Evolutionary conservation across 2,329 filamentous ascomycete genomes (phyloP).

Genomic region (Leptographium wingfieldii): DNA sequence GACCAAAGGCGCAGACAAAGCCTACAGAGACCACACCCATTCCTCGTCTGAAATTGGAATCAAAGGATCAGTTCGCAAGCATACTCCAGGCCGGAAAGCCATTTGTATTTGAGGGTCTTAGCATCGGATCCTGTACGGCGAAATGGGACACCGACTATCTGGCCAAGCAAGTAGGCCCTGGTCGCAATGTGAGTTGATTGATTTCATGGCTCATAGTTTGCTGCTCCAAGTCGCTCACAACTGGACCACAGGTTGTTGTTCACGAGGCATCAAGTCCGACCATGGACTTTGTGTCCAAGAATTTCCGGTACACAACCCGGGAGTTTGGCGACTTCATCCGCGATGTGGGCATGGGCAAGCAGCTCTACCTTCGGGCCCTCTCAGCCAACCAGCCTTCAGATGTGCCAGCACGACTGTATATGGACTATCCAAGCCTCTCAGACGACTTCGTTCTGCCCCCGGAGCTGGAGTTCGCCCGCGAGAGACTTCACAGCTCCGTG

Average conservation of each 20-base stretch:
- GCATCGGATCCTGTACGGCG: slow-evolving; percentile 54
- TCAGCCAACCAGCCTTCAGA: slow-evolving; percentile 57
- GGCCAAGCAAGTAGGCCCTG: slow-evolving; percentile 42
- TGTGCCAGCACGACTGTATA: slow-evolving; percentile 52
- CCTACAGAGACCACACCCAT: slow-evolving; percentile 20
- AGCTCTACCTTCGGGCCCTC: slow-evolving; percentile 67
- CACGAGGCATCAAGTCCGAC: slow-evolving; percentile 53
- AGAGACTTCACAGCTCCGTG: slow-evolving; percentile 65
- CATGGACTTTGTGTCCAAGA: slow-evolving; percentile 76
- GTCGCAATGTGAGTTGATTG: slow-evolving; percentile 39
- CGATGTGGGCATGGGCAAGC: slow-evolving; percentile 43
- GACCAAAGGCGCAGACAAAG: too few relatives aligned
- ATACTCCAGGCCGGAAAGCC: slow-evolving; percentile 48
- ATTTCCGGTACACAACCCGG: slow-evolving; percentile 64
- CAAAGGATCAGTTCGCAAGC: slow-evolving; percentile 43
- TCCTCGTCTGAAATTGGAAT: slow-evolving; percentile 37
- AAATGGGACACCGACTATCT: slow-evolving; percentile 62
- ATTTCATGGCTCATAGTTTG: not conserved
- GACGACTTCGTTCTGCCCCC: slow-evolving; percentile 57
- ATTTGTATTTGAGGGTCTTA: slow-evolving; percentile 49
- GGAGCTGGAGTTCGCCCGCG: slow-evolving; percentile 42
- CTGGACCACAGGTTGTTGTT: slow-evolving; percentile 47
- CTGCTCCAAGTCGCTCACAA: not conserved
- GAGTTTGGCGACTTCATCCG: slow-evolving; percentile 54
- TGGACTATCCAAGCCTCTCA: slow-evolving; percentile 60